phyloP scores from a whole-genome alignment of 805 yeast genomes.

The Spencermartinsiella europaea region DNA sequence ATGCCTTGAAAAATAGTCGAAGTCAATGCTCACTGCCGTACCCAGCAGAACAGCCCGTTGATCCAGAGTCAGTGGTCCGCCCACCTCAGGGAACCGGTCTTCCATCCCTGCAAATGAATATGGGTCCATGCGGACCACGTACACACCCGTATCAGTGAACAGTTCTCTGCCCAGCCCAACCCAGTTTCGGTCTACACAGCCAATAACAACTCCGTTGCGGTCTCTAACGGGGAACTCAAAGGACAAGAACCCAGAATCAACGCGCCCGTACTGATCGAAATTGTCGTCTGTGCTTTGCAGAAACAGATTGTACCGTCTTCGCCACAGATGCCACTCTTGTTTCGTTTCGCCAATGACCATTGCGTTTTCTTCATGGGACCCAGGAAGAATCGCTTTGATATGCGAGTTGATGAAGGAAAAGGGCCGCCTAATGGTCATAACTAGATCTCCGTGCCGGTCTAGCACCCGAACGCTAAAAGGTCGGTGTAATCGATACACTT shows the following conservation, averaged over 20 bases:
- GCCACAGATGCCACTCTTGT: slow-evolving; percentile 94
- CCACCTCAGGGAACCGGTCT: slow-evolving; percentile 44
- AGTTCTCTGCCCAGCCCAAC: slow-evolving; percentile 90
- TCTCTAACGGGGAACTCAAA: slow-evolving; percentile 79
- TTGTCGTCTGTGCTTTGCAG: slow-evolving; percentile 34
- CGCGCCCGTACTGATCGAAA: slow-evolving; percentile 75
- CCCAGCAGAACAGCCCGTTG: slow-evolving; percentile 84
- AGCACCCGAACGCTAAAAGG: slow-evolving; percentile 47
- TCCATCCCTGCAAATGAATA: slow-evolving; percentile 53
- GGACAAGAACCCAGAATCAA: slow-evolving; percentile 81
- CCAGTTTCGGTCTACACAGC: slow-evolving; percentile 87
- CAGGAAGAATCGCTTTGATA: slow-evolving; percentile 65
- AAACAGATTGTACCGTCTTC: slow-evolving; percentile 81
- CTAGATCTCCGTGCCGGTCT: slow-evolving; percentile 32
- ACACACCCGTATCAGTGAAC: slow-evolving; percentile 92
- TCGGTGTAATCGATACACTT: slow-evolving; percentile 76
- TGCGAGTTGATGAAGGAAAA: slow-evolving; percentile 87
- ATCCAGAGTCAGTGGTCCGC: slow-evolving; percentile 55
- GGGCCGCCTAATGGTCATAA: slow-evolving; percentile 60
- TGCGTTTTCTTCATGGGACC: slow-evolving; percentile 36
- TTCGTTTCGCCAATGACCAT: slow-evolving; percentile 73
- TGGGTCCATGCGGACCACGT: slow-evolving; percentile 79
- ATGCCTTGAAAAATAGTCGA: slow-evolving; percentile 95
- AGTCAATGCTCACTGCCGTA: slow-evolving; percentile 87
- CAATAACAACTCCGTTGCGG: slow-evolving; percentile 54